phyloP scores from a whole-genome alignment of 2,329 filamentous ascomycete species.

The Colletotrichum sp. region DNA sequence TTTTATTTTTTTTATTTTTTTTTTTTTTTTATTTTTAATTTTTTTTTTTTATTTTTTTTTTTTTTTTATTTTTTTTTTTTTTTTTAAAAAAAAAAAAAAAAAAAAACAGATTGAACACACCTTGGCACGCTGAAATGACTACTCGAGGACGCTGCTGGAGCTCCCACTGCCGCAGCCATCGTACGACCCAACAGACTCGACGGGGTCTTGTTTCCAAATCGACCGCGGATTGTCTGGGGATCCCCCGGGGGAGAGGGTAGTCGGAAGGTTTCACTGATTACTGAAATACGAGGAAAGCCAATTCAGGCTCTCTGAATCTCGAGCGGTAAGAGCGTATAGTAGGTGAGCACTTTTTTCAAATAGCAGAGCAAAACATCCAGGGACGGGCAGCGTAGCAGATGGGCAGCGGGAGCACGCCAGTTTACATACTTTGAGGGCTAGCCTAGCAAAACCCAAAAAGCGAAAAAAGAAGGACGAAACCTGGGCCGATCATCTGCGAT shows the following conservation, averaged over 20 bases:
- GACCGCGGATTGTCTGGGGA: not conserved
- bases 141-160: not conserved
- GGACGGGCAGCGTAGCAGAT: fast-evolving
- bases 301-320: not conserved
- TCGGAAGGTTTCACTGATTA: not conserved
- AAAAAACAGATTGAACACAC: not conserved
- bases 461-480: not conserved
- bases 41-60: too few relatives aligned
- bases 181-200: not conserved
- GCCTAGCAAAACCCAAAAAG: not conserved
- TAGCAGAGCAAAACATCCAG: not conserved
- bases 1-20: too few relatives aligned
- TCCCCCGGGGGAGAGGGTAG: not conserved
- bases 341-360: not conserved
- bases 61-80: too few relatives aligned
- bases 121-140: not conserved
- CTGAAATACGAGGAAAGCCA: not conserved
- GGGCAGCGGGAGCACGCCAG: not conserved
- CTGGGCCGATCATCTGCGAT: not conserved
- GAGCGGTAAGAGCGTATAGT: not conserved
- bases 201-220: not conserved
- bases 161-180: constrained; percentile 12
- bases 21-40: too few relatives aligned
- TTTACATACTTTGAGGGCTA: not conserved
- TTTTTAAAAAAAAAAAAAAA: too few relatives aligned